phyloP scores from a whole-genome alignment of 140 eudicot species.

The Anethum foeniculum region DNA sequence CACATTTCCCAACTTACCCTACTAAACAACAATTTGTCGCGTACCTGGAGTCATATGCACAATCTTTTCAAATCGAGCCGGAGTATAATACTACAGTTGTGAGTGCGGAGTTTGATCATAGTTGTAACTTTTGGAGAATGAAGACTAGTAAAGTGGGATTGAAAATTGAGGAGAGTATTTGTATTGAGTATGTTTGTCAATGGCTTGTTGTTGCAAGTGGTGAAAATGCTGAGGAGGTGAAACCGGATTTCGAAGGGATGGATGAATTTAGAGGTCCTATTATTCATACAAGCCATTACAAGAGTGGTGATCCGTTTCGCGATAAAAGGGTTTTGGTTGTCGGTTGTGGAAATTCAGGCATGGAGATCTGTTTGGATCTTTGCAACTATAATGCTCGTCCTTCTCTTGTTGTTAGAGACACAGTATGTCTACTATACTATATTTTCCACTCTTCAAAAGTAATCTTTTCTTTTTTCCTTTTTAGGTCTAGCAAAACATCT shows the following conservation, averaged over 20 bases:
- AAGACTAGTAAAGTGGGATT: constrained; percentile 16
- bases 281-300: constrained; percentile 43
- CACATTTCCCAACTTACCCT: constrained; percentile 68
- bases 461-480: too few relatives aligned
- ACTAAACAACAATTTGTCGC: constrained; percentile 57
- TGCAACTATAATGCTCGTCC: constrained; percentile 54
- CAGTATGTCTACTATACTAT: constrained; percentile 28
- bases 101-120: constrained; percentile 35
- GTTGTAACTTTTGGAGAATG: constrained; percentile 42
- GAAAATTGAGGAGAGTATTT: constrained; percentile 12
- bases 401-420: constrained; percentile 60
- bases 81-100: constrained; percentile 31
- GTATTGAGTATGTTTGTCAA: constrained; percentile 30
- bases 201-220: constrained; percentile 66
- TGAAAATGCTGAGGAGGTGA: constrained; percentile 58
- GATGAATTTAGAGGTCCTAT: constrained; percentile 42
- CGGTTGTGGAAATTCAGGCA: constrained; percentile 75
- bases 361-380: constrained; percentile 66
- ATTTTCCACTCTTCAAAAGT: background rate
- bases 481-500: background rate
- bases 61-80: constrained; percentile 28
- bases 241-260: constrained; percentile 48
- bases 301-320: constrained; percentile 43
- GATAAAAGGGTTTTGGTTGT: constrained; percentile 55
- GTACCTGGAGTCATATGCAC: constrained; percentile 54